Percentiles rank a stretch among this genome's conserved stretches.
These are phyloP conservation scores for Alternaria burnsii DNA, from an alignment of 2,329 filamentous ascomycete species.

Conservation along the genomic window DNA sequence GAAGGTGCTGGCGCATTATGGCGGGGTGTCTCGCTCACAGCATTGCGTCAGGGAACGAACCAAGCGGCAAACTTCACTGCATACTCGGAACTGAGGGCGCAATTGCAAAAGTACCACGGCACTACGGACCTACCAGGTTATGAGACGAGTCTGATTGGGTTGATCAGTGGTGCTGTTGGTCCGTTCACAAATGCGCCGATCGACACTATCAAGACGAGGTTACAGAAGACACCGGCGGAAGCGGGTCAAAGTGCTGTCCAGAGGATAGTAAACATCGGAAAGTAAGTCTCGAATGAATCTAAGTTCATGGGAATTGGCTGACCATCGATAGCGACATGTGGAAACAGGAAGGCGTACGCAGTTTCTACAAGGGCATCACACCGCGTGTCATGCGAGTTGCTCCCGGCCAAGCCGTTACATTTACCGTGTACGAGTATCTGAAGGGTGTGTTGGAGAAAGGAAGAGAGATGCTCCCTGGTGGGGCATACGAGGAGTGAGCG, in stretches of 20 bases:
- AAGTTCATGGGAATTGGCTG: conserved; percentile 6
- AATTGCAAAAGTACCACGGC: conserved; percentile 76
- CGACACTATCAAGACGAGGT: conserved; percentile 96
- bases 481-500: conserved; percentile 59
- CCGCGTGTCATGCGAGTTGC: conserved; percentile 97
- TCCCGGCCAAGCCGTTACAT: conserved; percentile 85
- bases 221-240: conserved; percentile 88
- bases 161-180: conserved; percentile 93
- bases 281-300: conserved; percentile 43
- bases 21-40: conserved; percentile 91
- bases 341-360: conserved; percentile 89
- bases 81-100: conserved; percentile 90
- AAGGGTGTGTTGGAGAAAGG: conserved; percentile 59
- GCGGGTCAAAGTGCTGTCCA: conserved; percentile 81
- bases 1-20: conserved; percentile 89
- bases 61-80: conserved; percentile 97
- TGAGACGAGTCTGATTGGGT: conserved; percentile 89
- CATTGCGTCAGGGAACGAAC: conserved; percentile 92
- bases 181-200: conserved; percentile 97
- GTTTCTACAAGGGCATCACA: conserved; percentile 99
- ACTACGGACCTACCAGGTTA: conserved; percentile 80
- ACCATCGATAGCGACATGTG: conserved; percentile 56
- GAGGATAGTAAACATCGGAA: conserved; percentile 79
- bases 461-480: conserved; percentile 57
- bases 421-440: conserved; percentile 65